A percentile compares a stretch with the other conserved stretches of the same genome.
phyloP scores from a whole-genome alignment of 352 stramenopile genomes.

The Globisporangium lucens region DNA sequence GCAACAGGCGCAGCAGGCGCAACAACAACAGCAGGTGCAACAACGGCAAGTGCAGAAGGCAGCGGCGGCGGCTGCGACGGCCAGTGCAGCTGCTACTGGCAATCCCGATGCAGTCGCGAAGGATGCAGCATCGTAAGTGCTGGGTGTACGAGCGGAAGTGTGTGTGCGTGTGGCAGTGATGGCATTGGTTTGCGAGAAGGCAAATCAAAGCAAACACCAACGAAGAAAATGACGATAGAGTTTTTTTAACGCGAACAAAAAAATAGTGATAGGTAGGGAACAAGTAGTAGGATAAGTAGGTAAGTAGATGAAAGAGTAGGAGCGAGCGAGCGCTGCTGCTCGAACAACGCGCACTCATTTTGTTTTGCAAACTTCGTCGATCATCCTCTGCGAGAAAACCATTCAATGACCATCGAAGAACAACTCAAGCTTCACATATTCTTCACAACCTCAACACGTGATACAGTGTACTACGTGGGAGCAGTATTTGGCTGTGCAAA shows the following conservation, averaged over 20 bases:
- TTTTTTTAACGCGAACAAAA: not conserved
- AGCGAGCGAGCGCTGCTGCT: not conserved
- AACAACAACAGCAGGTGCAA: slow-evolving; percentile 8
- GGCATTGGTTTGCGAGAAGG: not conserved
- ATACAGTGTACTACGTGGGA: too few relatives aligned
- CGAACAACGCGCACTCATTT: not conserved
- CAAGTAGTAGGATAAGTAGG: not conserved
- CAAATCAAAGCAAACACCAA: too few relatives aligned
- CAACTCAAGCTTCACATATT: not conserved
- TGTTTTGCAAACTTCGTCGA: not conserved
- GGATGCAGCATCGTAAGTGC: not conserved
- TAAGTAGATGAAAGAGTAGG: not conserved
- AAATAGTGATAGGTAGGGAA: slow-evolving; percentile 1
- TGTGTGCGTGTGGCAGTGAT: not conserved
- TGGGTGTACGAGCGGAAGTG: not conserved
- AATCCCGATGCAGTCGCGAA: not conserved
- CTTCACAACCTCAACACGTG: not conserved
- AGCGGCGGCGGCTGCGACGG: not conserved
- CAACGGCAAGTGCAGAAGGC: slow-evolving; percentile 9
- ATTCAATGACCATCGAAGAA: not conserved
- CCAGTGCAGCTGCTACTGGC: not conserved
- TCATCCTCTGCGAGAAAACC: not conserved
- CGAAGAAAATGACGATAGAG: not conserved
- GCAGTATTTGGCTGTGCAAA: too few relatives aligned
- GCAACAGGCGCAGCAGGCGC: slow-evolving; percentile 28